phyloP scores from a whole-genome alignment of 306 rosid species.

The Prunus mume region DNA sequence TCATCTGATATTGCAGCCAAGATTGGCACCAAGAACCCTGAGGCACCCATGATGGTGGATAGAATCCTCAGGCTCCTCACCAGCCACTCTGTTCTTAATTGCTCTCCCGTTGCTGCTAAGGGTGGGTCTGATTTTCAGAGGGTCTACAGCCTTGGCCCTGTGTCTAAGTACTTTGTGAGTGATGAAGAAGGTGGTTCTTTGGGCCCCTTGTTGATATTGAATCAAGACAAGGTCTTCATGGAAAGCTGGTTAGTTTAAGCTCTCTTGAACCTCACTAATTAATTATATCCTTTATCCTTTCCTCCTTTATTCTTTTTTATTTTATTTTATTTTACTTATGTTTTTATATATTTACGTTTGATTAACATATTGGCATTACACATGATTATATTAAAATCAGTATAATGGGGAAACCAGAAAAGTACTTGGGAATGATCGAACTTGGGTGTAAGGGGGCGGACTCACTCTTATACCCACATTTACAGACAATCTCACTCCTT shows the following conservation, averaged over 20 bases:
- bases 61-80: constrained; percentile 50
- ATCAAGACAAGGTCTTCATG: constrained; percentile 35
- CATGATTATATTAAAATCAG: too few species aligned
- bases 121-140: constrained; percentile 4
- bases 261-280: background rate
- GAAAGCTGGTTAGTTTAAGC: constrained; percentile 31
- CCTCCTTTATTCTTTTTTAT: background rate
- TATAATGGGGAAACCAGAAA: too few species aligned
- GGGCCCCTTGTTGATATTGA: constrained; percentile 25
- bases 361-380: too few species aligned
- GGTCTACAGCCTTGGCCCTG: constrained; percentile 37
- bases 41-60: constrained; percentile 46
- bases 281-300: background rate
- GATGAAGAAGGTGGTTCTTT: constrained; percentile 42
- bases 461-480: too few species aligned
- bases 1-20: constrained; percentile 27
- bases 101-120: constrained; percentile 15
- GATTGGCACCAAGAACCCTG: constrained; percentile 30
- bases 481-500: too few species aligned
- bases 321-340: background rate
- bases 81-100: constrained; percentile 38
- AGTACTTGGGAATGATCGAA: too few species aligned
- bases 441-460: too few species aligned
- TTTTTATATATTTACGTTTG: background rate
- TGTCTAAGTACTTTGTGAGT: constrained; percentile 25